Percentiles rank a stretch among this genome's conserved stretches.
phyloP scores from a whole-genome alignment of 2,329 filamentous ascomycete genomes.

The Fusarium irregulare region DNA sequence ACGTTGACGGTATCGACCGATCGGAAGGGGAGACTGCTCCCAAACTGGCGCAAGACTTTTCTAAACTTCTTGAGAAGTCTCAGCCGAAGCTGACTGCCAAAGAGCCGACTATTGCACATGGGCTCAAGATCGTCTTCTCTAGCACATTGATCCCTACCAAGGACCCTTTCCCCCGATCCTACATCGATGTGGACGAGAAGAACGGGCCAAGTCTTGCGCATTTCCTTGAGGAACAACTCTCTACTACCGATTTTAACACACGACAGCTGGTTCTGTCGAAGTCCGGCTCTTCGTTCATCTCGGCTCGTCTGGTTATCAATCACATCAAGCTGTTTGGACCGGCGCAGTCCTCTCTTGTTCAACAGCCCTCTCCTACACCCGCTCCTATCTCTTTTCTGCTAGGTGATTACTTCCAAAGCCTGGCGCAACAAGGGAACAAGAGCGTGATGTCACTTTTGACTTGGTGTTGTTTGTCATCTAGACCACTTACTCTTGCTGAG shows the following conservation, averaged over 20 bases:
- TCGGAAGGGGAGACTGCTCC: not conserved
- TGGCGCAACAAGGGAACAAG: not conserved
- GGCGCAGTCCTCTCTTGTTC: not conserved
- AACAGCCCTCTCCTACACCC: not conserved
- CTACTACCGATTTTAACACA: not conserved
- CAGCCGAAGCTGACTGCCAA: not conserved
- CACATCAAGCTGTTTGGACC: slow-evolving; percentile 1
- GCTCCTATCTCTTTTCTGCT: not conserved
- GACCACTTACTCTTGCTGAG: not conserved
- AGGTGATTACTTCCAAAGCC: not conserved
- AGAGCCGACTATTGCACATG: not conserved
- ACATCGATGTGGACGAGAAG: slow-evolving; percentile 1
- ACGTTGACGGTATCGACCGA: not conserved
- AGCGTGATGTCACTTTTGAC: not conserved
- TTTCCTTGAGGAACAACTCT: not conserved
- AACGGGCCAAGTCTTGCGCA: not conserved
- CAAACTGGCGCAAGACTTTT: slow-evolving; percentile 7
- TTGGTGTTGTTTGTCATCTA: not conserved
- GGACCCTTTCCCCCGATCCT: not conserved
- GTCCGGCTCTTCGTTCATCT: not conserved
- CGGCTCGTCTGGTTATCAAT: not conserved
- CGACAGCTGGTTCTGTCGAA: not conserved
- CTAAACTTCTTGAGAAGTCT: slow-evolving; percentile 3
- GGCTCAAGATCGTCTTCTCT: not conserved
- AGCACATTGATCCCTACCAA: not conserved